Evolutionary conservation across 192 early-diverging fungal genomes (phyloP), one percentile per base, ranked within the genome.

Genomic region (Coemansia sp.): DNA sequence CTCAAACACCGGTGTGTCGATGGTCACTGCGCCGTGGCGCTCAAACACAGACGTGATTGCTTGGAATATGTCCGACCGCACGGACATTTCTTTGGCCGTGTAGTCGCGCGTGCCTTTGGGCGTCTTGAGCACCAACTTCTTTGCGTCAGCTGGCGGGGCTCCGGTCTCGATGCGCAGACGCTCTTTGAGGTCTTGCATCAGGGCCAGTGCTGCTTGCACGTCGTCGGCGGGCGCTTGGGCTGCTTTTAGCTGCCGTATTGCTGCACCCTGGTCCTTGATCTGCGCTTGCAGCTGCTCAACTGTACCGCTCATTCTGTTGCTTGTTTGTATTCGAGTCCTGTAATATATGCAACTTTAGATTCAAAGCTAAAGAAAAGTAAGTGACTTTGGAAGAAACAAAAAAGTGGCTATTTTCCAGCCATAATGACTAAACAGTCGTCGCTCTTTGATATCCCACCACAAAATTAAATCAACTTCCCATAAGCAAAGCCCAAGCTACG

Each of bases 1-100:
- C 82, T 98, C 96, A 82, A 98, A 98, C 52, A 98, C 96, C 6
- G 96, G 96, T 2, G 97, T 99, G 61, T 99, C 96, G 65, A 99
- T 98, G 2, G 97, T 97, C 29, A 98, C 93, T 9, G 91, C 97
- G 41, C 97, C 96, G 84, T 99, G 97, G 61, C 90, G 88, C 70
- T 97, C 94, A 83, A 99, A 98, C 29, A 98, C 87, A 3, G 48
- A 52, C 21, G 85, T 88, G 63, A 99, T 95, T 10, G 90, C 95
- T 9, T 83, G 72, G 67, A 98, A 98, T 43, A 99, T 92, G 64
- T 90, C 82, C 67, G 96, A 90, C 16, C 97, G 88, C 56, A 98
- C 82, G n/a, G 97, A 90, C 97, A 99, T 99, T 60, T 99, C 97
- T 69, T 94, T 91, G 43, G 92, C 90, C 48, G 85, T 88, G 69